phyloP scores from a whole-genome alignment of 2,329 filamentous ascomycete species.

The Cordyceps cateniannulata region DNA sequence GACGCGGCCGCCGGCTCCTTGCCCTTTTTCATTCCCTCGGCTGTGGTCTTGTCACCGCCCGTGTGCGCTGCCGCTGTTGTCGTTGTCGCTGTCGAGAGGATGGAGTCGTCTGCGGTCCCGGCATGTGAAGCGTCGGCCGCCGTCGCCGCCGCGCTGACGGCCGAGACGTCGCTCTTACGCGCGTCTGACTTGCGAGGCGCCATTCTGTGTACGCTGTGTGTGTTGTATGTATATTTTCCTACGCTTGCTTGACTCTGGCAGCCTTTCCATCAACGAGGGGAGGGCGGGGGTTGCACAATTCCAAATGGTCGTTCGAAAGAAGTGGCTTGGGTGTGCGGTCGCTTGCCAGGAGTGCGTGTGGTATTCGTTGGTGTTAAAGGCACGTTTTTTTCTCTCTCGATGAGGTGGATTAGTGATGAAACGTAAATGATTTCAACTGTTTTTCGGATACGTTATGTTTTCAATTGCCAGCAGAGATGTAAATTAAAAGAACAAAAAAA shows the following conservation, averaged over 20 bases:
- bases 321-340: no score
- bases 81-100: constrained; percentile 17
- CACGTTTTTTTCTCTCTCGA: background rate
- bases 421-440: background rate
- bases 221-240: background rate
- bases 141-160: constrained; percentile 32
- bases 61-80: constrained; percentile 27
- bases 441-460: background rate
- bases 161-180: constrained; percentile 44
- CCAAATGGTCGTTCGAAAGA: background rate
- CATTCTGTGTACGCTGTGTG: background rate
- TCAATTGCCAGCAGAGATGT: background rate
- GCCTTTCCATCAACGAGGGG: background rate
- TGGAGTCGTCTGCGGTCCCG: background rate
- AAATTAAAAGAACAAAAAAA: background rate
- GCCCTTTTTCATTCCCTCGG: constrained; percentile 25
- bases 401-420: background rate
- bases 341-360: background rate
- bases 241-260: background rate
- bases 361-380: background rate
- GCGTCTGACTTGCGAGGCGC: constrained; percentile 39
- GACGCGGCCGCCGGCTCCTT: constrained; percentile 22
- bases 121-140: background rate
- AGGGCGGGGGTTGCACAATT: background rate
- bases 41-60: constrained; percentile 32